A percentile compares a stretch with the other conserved stretches of the same genome.
These are phyloP conservation scores for Blastobotrys proliferans DNA, from an alignment of 1,139 yeast genomes.

Conservation along the genomic window DNA sequence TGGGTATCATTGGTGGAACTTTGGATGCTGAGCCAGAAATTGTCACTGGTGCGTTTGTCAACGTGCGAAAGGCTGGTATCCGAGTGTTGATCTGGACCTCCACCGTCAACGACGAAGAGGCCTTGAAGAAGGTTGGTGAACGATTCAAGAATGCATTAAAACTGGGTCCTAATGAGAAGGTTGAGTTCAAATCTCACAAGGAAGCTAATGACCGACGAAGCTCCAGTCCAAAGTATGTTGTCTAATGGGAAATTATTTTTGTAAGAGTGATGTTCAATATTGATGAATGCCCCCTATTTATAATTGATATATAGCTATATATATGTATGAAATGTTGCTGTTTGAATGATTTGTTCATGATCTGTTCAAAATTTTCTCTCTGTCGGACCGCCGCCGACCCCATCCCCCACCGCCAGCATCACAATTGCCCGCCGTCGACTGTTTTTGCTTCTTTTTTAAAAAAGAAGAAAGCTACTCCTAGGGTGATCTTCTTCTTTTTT, in stretches of 20 bases:
- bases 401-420: too few relatives aligned
- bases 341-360: too few relatives aligned
- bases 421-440: too few relatives aligned
- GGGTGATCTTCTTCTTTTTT: too few relatives aligned
- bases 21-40: constrained; percentile 80
- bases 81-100: constrained; percentile 94
- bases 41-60: constrained; percentile 92
- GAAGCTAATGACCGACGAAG: constrained; percentile 1
- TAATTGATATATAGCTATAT: not conserved
- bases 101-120: constrained; percentile 58
- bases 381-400: too few relatives aligned
- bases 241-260: not conserved
- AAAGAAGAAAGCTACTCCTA: too few relatives aligned
- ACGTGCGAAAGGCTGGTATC: constrained; percentile 76
- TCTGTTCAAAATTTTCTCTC: too few relatives aligned
- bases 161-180: constrained; percentile 60
- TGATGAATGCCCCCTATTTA: not conserved
- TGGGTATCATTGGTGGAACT: constrained; percentile 94
- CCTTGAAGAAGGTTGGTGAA: constrained; percentile 57
- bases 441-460: too few relatives aligned
- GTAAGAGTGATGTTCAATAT: not conserved
- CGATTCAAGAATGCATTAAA: constrained; percentile 72
- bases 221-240: constrained; percentile 1
- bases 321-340: not conserved
- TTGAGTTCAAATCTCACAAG: constrained; percentile 69